phyloP scores from a whole-genome alignment of 2,329 filamentous ascomycete genomes.

The Parastagonospora avenae region DNA sequence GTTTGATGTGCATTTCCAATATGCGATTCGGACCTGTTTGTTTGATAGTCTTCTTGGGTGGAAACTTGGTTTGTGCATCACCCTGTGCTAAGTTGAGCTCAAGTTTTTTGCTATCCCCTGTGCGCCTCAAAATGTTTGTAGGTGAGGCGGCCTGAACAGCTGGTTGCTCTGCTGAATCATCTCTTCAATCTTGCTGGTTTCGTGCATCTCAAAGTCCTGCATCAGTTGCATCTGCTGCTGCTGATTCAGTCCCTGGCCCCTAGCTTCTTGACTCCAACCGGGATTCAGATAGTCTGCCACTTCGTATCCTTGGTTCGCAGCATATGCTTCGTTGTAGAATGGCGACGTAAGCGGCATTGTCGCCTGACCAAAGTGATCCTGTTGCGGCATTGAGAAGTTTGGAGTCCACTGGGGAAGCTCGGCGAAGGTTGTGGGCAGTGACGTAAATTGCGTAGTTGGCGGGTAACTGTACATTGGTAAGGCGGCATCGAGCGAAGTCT shows the following conservation, averaged over 20 bases:
- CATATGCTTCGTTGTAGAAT: constrained; percentile 42
- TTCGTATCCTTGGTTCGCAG: constrained; percentile 42
- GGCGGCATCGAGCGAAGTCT: constrained; percentile 33
- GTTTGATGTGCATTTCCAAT: not conserved
- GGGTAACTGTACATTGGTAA: constrained; percentile 38
- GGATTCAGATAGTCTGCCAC: constrained; percentile 55
- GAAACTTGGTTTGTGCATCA: not conserved
- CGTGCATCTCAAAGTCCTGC: constrained; percentile 71
- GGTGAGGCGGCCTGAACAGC: constrained; percentile 38
- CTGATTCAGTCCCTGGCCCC: constrained; percentile 65
- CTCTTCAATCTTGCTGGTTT: constrained; percentile 46
- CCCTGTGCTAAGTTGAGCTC: not conserved
- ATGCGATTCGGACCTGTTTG: not conserved
- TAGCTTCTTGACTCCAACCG: constrained; percentile 60
- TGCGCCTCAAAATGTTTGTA: constrained; percentile 34
- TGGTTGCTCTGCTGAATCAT: constrained; percentile 50
- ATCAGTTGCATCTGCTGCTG: constrained; percentile 84
- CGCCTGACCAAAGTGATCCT: constrained; percentile 33
- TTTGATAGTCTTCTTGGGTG: not conserved
- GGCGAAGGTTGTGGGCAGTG: constrained; percentile 44
- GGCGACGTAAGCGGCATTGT: constrained; percentile 33
- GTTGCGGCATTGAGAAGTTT: constrained; percentile 40
- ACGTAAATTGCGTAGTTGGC: constrained; percentile 35
- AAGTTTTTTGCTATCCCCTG: not conserved
- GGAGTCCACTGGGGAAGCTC: constrained; percentile 46